Evolutionary conservation across 2,329 filamentous ascomycete species (phyloP).

Genomic region (Microthyrium microscopicum): DNA sequence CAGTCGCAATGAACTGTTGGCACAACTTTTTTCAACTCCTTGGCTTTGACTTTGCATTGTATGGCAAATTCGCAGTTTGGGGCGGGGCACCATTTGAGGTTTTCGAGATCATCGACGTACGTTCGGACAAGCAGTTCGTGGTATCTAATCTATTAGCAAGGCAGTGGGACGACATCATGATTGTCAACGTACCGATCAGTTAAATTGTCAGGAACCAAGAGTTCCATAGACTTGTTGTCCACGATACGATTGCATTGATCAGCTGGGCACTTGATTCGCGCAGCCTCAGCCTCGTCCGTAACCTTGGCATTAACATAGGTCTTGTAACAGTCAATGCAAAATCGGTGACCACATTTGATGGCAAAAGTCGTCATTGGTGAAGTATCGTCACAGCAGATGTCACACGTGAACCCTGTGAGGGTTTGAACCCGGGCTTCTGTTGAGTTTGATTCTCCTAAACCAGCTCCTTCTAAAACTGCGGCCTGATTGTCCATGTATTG

Average conservation of each 20-base stretch:
- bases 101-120: slow-evolving; percentile 93
- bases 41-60: slow-evolving; percentile 75
- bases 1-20: slow-evolving; percentile 80
- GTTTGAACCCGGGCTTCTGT: slow-evolving; percentile 23
- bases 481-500: slow-evolving; percentile 85
- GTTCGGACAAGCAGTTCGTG: slow-evolving; percentile 76
- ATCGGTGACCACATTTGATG: slow-evolving; percentile 88
- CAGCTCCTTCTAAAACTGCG: slow-evolving; percentile 67
- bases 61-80: slow-evolving; percentile 93
- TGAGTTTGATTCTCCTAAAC: slow-evolving; percentile 50
- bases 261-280: slow-evolving; percentile 82
- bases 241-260: slow-evolving; percentile 80
- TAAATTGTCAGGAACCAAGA: slow-evolving; percentile 47
- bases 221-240: slow-evolving; percentile 70
- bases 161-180: not conserved
- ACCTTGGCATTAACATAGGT: slow-evolving; percentile 92
- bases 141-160: slow-evolving; percentile 39
- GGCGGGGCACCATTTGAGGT: slow-evolving; percentile 92
- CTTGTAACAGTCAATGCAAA: slow-evolving; percentile 80
- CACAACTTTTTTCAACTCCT: slow-evolving; percentile 68
- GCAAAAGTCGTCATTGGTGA: slow-evolving; percentile 67
- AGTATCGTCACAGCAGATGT: slow-evolving; percentile 90
- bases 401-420: slow-evolving; percentile 67
- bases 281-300: slow-evolving; percentile 84
- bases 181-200: slow-evolving; percentile 32